Base-by-base conservation (phyloP, 345 rosid genomes). In the Heritiera fomes region DNA sequence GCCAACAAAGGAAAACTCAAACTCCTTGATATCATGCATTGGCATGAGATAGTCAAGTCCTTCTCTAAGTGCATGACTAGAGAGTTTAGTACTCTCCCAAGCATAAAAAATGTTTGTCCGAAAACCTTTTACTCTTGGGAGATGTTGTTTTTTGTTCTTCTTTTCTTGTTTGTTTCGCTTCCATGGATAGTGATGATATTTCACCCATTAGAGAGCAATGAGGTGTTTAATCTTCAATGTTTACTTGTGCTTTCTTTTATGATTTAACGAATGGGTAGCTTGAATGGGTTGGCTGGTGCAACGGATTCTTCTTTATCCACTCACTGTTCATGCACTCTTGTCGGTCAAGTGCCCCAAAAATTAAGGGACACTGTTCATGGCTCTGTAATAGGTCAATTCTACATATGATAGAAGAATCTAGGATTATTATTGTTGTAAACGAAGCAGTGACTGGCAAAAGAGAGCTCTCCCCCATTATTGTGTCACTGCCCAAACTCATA, bases 241-340 rank as follows among this genome's bases (percentile, higher is more conserved):
- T 50, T 74, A 30, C 68, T 28, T 59, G 11, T 23, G 50, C 52
- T 58, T n/a, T 56, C 10, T 61, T 43, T 50, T 43, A 64, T 65
- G 20, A 50, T 78, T 17, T 17, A 55, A 32, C 67, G 41, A n/a
- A 78, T 50, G 73, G 75, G 20, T 20, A 75, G 75, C 71, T 76
- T 77, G 64, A 75, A 77, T 32, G 72, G 69, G 20, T 34, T 73
- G 69, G n/a, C 28, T 77, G 74, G 69, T 64, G 10, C 71, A 78
- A n/a, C 49, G 41, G 72, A 34, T 55, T 49, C 71, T 53, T 49
- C 71, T 75, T 74, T 80, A 87, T 87, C 90, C 83, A 70, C 69
- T 80, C n/a, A 49, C 86, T 83, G 80, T 83, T 79, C 77, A 65
- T 76, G 77, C 83, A 85, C 81, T 77, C 71, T 77, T 78, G 82